Percentiles rank a stretch among this genome's conserved stretches.
Conservation (phyloP, 495 filamentous ascomycete genomes). For the Penicillium mononematosum region DNA sequence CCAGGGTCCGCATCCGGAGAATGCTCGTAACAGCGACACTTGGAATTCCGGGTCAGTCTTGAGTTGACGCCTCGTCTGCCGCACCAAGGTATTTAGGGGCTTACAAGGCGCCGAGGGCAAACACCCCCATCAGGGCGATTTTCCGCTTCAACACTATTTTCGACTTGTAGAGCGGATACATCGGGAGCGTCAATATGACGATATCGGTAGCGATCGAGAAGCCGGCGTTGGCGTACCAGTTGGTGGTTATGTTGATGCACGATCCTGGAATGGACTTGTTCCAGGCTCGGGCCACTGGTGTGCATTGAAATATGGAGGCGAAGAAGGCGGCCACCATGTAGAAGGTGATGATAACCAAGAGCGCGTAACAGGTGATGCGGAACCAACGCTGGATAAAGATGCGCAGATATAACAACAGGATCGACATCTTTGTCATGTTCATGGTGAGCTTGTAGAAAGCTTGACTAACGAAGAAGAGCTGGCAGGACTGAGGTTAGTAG, state of each 20-base stretch:
- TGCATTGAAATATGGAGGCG: slow-evolving; percentile 46
- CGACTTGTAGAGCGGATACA: too few species aligned
- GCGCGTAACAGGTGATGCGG: slow-evolving; percentile 15
- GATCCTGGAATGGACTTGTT: slow-evolving; percentile 27
- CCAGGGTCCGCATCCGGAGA: too few species aligned
- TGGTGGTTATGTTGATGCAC: slow-evolving; percentile 40
- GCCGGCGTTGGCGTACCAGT: slow-evolving; percentile 24
- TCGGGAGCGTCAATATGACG: too few species aligned
- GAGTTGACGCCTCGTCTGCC: too few species aligned
- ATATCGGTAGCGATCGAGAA: too few species aligned
- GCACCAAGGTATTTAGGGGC: too few species aligned
- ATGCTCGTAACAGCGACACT: too few species aligned
- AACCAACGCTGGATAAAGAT: slow-evolving; percentile 32
- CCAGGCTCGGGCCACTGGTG: slow-evolving; percentile 41
- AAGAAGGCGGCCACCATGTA: slow-evolving; percentile 43
- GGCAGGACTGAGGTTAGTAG: background rate
- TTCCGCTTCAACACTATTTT: too few species aligned
- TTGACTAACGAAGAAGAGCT: slow-evolving; percentile 30
- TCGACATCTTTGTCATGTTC: slow-evolving; percentile 37
- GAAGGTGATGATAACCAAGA: slow-evolving; percentile 23
- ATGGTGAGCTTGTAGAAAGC: slow-evolving; percentile 40
- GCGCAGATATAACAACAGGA: slow-evolving; percentile 41
- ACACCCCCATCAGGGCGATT: too few species aligned
- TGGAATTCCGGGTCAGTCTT: too few species aligned
- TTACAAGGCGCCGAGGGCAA: too few species aligned